These are phyloP conservation scores for Fusarium coicis DNA, from an alignment of 2,329 filamentous ascomycete genomes.

Conservation along the genomic window DNA sequence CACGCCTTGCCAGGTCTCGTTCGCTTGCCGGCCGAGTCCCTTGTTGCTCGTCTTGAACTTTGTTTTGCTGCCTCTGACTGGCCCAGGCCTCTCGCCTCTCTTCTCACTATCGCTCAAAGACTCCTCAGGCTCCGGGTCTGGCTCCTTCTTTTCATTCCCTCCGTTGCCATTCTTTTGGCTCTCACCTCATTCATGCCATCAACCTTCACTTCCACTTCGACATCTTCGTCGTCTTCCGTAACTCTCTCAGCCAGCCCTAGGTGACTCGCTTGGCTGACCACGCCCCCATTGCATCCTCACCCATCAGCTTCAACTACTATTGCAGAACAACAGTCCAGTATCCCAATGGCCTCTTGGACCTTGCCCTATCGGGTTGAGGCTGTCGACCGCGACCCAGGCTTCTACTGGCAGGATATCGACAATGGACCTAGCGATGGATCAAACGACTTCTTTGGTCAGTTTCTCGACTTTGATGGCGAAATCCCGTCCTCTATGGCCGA, in stretches of 20 bases:
- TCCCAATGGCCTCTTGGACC: constrained; percentile 52
- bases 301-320: constrained; percentile 10
- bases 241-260: constrained; percentile 33
- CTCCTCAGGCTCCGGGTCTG: background rate
- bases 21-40: constrained; percentile 36
- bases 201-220: constrained; percentile 31
- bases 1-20: constrained; percentile 39
- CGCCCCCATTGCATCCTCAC: constrained; percentile 21
- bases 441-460: constrained; percentile 52
- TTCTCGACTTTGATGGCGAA: constrained; percentile 51
- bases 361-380: constrained; percentile 49
- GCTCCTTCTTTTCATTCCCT: constrained; percentile 35
- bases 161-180: constrained; percentile 31
- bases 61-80: constrained; percentile 41
- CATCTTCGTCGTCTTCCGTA: constrained; percentile 27
- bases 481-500: constrained; percentile 37
- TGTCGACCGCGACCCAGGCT: constrained; percentile 50
- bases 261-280: constrained; percentile 36
- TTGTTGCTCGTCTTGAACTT: constrained; percentile 41
- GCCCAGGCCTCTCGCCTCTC: constrained; percentile 34
- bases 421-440: constrained; percentile 44
- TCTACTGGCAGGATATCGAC: constrained; percentile 51
- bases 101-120: constrained; percentile 36
- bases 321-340: constrained; percentile 14
- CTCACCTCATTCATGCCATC: constrained; percentile 35